phyloP scores from a whole-genome alignment of 2,329 filamentous ascomycete species.

The Colletotrichum cereale region DNA sequence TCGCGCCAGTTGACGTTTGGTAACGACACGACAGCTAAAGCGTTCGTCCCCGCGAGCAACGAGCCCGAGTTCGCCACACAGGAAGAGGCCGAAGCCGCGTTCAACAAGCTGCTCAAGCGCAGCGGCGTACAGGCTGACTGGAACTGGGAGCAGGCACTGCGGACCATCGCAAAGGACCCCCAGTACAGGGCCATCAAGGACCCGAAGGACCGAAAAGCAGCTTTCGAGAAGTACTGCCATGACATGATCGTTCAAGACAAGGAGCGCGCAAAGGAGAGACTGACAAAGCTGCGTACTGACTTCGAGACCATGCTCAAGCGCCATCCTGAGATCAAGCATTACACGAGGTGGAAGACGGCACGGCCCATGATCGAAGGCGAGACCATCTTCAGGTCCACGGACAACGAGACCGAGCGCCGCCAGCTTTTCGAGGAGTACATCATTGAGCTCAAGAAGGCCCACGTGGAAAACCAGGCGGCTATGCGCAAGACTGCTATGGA shows the following conservation, averaged over 20 bases:
- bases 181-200: constrained; percentile 95
- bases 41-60: constrained; percentile 72
- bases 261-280: constrained; percentile 91
- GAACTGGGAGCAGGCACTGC: constrained; percentile 92
- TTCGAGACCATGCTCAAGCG: constrained; percentile 97
- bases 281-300: constrained; percentile 91
- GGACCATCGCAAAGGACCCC: constrained; percentile 86
- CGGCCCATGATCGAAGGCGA: constrained; percentile 94
- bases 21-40: constrained; percentile 67
- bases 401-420: constrained; percentile 86
- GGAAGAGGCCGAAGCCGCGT: constrained; percentile 93
- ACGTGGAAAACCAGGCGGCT: constrained; percentile 80
- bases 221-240: constrained; percentile 95
- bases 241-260: constrained; percentile 94
- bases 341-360: constrained; percentile 96
- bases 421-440: constrained; percentile 96
- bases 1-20: constrained; percentile 70
- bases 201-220: constrained; percentile 87
- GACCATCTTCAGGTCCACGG: constrained; percentile 93
- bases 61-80: constrained; percentile 83
- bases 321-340: constrained; percentile 96
- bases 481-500: constrained; percentile 86
- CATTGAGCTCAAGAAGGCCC: constrained; percentile 81
- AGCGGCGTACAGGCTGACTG: constrained; percentile 91
- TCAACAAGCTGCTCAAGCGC: constrained; percentile 88